Percentiles rank a stretch among this genome's conserved stretches.
These are phyloP conservation scores for Asparagopsis taxiformis DNA, from an alignment of 31 red algal genomes.

Conservation along the genomic window DNA sequence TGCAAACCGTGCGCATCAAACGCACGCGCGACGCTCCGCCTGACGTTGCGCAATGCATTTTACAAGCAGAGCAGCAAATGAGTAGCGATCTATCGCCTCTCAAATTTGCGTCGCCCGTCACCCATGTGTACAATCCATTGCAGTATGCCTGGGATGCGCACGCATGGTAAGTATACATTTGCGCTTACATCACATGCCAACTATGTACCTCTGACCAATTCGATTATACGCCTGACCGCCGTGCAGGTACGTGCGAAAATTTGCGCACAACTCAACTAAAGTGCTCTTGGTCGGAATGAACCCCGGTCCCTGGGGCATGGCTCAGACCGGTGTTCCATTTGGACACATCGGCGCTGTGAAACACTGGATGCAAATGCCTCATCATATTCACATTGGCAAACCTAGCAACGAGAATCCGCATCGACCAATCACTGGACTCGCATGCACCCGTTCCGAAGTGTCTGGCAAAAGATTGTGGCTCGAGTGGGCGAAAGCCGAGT, in stretches of 20 bases:
- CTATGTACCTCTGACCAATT: no score
- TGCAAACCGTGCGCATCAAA: no score
- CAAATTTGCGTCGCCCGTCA: constrained; percentile 52
- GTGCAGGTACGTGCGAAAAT: constrained; percentile 60
- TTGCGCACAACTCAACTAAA: constrained; percentile 33
- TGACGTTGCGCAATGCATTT: constrained; percentile 26
- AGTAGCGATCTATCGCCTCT: constrained; percentile 20
- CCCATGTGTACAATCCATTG: constrained; percentile 68
- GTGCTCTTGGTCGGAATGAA: constrained; percentile 86
- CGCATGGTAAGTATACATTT: constrained; percentile 65
- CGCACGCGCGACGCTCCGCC: neutral
- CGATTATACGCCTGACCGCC: no score
- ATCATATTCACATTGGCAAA: constrained; percentile 14
- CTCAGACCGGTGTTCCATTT: constrained; percentile 82
- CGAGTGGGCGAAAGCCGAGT: constrained; percentile 48
- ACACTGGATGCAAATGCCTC: constrained; percentile 46
- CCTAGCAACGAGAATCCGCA: constrained; percentile 43
- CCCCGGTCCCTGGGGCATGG: constrained; percentile 86
- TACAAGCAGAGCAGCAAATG: constrained; percentile 56
- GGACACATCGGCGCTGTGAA: constrained; percentile 59
- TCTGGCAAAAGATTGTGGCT: constrained; percentile 70
- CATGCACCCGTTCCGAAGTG: constrained; percentile 46
- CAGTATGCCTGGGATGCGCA: constrained; percentile 74
- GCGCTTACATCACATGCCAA: neutral
- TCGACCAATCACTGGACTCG: constrained; percentile 61